Evolutionary conservation across 2,329 filamentous ascomycete species (phyloP), one percentile per base, ranked within the genome.

Genomic region (Fusarium nodosum): DNA sequence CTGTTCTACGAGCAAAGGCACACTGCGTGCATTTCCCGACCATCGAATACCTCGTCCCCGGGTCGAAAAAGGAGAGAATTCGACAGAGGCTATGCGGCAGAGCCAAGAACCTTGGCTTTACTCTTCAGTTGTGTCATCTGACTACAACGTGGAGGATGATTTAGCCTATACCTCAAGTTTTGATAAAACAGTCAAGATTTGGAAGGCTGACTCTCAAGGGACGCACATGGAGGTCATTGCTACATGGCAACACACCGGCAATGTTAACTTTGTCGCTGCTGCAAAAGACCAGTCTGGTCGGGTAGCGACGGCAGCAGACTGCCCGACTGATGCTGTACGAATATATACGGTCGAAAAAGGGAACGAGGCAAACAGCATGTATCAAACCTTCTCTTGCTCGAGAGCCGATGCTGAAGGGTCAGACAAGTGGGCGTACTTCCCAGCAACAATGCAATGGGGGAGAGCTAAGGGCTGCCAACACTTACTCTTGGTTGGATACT

Each of bases 371-470:
- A 57, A 67, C 1, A 83, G 81, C 66, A 52, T 72, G 0, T 85
- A 80, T 45, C 64, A 73, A 5, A 74, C 79, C 0, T 79, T 84
- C 30, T 84, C 83, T 2, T 85, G 83, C 69, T 77, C 80, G 0
- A 78, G 73, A 69, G 78, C 57, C 15, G 77, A 81, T 51, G 76
- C 77, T 9, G 68, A 77, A 38, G 69, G 66, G 12, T 77, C 76
- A 7, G 82, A 84, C 11, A 85, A 83, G 55, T 91, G 88, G 88
- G 85, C 86, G 0, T 90, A 90, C 71, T 88, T 82, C 60, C 88
- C 88, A 1, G 86, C 88, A 0, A 88, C 88, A 0, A 85, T 90
- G 74, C 86, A 87, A 72, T 91, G 88, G 88, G 88, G 88, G 0
- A 74, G 80, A 26, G 78, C 82, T 2, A 64, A 75, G 0, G 75